These are phyloP conservation scores for Turnera subulata DNA, from an alignment of 345 rosid genomes.

Conservation along the genomic window DNA sequence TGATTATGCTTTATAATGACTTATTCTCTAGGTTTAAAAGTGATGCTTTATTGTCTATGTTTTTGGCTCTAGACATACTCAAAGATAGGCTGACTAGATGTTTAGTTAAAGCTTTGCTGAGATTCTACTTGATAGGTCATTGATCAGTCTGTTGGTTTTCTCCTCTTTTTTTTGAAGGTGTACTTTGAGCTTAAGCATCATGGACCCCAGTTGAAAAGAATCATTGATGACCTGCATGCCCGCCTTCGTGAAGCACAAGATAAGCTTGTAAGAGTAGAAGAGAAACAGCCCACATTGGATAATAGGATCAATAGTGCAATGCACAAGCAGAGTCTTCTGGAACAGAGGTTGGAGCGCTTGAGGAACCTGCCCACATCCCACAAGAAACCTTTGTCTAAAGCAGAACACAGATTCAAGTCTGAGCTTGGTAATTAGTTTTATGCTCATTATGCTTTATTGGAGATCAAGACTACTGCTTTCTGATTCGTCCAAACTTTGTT, in stretches of 20 bases:
- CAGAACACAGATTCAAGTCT: conserved; percentile 76
- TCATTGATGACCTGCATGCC: conserved; percentile 64
- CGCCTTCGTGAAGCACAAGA: conserved; percentile 57
- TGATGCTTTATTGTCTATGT: no score
- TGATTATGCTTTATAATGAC: no score
- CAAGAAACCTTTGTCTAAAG: conserved; percentile 82
- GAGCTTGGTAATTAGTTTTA: conserved; percentile 62
- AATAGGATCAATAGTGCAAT: conserved; percentile 49
- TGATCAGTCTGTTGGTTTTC: not conserved
- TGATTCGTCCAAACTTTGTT: not conserved
- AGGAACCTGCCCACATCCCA: conserved; percentile 71
- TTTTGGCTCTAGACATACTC: not conserved
- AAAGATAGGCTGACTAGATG: not conserved
- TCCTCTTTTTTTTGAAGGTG: conserved; percentile 40
- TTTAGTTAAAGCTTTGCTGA: not conserved
- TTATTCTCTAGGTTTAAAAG: no score
- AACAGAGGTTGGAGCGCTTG: conserved; percentile 53
- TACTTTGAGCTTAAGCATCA: conserved; percentile 84
- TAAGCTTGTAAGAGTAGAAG: conserved; percentile 61
- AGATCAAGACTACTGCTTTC: not conserved
- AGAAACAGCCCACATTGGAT: conserved; percentile 53
- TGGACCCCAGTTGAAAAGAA: conserved; percentile 75
- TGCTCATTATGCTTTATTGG: not conserved
- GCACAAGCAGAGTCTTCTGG: conserved; percentile 47
- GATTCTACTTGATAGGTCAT: conserved; percentile 5